Evolutionary conservation across 192 early-diverging fungal genomes (phyloP), one percentile per base, ranked within the genome.

Genomic region (Coemansia sp.): DNA sequence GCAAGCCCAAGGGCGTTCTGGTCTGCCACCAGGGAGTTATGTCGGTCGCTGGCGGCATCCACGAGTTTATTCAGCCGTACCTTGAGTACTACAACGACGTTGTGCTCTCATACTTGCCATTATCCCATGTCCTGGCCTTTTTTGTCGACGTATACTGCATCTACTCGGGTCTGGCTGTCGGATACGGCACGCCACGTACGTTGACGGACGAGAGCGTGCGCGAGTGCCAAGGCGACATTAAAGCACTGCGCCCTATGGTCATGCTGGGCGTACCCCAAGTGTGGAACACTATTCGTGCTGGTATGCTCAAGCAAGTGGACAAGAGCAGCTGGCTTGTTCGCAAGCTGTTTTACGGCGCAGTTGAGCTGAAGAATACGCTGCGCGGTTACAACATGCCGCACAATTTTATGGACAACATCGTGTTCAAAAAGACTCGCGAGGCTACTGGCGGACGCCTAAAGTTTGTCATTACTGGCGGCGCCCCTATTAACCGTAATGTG

Each of bases 1-100:
- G 96, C 42, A 90, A 88, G 76, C 96, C 96, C 66, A 98, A 98
- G 84, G 96, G 96, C 70, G 95, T 98, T 23, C 82, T 95, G 59
- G 81, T 98, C 32, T 82, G 86, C 55, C 95, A 98, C 75, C 75
- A 82, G 58, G 94, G 94, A 69, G 81, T 96, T 48, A 88, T 94
- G 59, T 89, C 96, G 63, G 88, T 90, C 34, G 63, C 84, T 67
- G 75, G 66, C 62, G 73, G 68, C n/a, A 79, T 79, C 64, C 72
- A 74, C 65, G 57, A 64, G 62, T 72, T 85, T 12, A 70, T 76
- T 34, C 38, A 36, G 34, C 66, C 69, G 21, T 76, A 84, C 57
- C 48, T 90, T 31, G 67, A 73, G 14, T 59, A 74, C 63, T 66
- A 64, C 36, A 65, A 76, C 41, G 91, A 93, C 73, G 69, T 74